Base-by-base conservation (phyloP, 2,329 filamentous ascomycete genomes). In the Chaetomium strumarium region DNA sequence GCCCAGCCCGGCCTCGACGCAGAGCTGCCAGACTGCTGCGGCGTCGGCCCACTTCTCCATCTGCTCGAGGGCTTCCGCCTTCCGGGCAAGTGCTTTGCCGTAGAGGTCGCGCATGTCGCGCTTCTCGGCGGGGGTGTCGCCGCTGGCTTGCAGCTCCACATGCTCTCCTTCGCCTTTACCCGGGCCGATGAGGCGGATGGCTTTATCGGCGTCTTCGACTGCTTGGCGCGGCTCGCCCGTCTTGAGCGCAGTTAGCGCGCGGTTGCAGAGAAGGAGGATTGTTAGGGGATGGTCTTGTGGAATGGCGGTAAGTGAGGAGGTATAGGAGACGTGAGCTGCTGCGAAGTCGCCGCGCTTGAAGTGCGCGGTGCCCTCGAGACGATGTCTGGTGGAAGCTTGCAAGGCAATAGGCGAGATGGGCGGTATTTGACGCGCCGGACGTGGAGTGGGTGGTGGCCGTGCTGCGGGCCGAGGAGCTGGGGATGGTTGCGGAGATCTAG, bases 331-430 rank as follows among this genome's bases (percentile, higher is more conserved):
- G 63, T 96, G 90, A 0, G 93, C 93, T 10, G 87, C 80, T 16
- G 88, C 86, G 68, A 90, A 99, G 68, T 99, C 93, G 33, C 93
- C 93, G 34, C 89, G 83, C 70, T 96, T 97, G 73, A 96, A 97
- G 59, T 95, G 88, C 49, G 87, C 85, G 10, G 90, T 89, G 16
- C 92, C 93, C 58, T 85, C 84, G 44, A 85, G 77, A 13, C 93
- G 86, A 62, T 93, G 82, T 43, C 81, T 78, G n/a, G 86, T 85
- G 10, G 90, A 96, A 4, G 81, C 81, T 58, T 85, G 80, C 16
- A 96, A 75, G 0, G 85, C 84, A 7, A 83, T 78, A 1, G 84
- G 72, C 4, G 88, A 84, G 12, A 95, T 74, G 1, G 77, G 66
- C 1, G 92, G 91, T 33, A 88, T 75, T 34, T 77, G 75, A 13